A percentile compares a stretch with the other conserved stretches of the same genome.
These are phyloP conservation scores for Rickenella mellea DNA, from an alignment of 768 basidiomycete genomes.

Conservation along the genomic window DNA sequence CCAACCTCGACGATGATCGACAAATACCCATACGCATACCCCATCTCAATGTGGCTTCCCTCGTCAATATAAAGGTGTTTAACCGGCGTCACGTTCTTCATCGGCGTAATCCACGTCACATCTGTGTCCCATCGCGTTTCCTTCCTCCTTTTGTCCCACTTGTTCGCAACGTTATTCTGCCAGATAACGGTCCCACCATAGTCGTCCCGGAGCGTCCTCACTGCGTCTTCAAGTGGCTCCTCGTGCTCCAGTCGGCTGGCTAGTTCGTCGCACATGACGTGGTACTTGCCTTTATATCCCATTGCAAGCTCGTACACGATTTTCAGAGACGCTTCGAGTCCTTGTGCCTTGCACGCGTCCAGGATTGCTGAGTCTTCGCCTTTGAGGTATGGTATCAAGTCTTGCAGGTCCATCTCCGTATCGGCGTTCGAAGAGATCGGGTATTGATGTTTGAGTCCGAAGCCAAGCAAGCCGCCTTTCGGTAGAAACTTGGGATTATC, in stretches of 20 bases:
- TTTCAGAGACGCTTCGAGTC: conserved; percentile 12
- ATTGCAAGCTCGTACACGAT: conserved; percentile 12
- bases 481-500: conserved; percentile 25
- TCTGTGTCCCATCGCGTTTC: too few species aligned
- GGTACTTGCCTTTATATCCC: too few species aligned
- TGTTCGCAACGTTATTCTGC: too few species aligned
- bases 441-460: conserved; percentile 29
- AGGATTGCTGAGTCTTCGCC: conserved; percentile 18
- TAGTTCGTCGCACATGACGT: too few species aligned
- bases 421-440: conserved; percentile 13
- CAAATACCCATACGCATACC: conserved; percentile 10
- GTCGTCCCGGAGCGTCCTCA: too few species aligned
- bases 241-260: too few species aligned
- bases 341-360: conserved; percentile 12
- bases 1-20: conserved; percentile 10
- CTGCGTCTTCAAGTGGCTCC: too few species aligned
- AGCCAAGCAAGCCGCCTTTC: conserved; percentile 29
- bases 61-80: conserved; percentile 6
- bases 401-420: not conserved
- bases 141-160: too few species aligned
- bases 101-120: conserved; percentile 6
- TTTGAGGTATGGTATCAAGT: conserved; percentile 14
- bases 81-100: conserved; percentile 6
- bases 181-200: too few species aligned
- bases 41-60: conserved; percentile 12